These are phyloP conservation scores for Mucor circinelloides DNA, from an alignment of 371 early-diverging fungal species.

Conservation along the genomic window DNA sequence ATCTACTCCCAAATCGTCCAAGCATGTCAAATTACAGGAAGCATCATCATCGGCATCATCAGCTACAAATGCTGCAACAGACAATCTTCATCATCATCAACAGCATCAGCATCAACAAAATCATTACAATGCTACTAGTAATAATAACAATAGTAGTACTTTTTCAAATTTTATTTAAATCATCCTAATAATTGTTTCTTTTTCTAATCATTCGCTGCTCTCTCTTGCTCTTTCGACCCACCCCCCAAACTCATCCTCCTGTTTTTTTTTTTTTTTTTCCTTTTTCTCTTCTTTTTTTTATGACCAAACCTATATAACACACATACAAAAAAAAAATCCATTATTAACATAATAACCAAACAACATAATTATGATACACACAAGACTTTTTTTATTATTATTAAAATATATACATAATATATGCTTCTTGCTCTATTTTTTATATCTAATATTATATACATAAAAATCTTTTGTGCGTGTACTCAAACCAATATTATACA, in stretches of 20 bases:
- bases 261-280: background rate
- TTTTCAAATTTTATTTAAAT: conserved; percentile 31
- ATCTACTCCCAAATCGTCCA: background rate
- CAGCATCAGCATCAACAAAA: conserved; percentile 2
- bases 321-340: background rate
- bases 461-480: background rate
- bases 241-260: background rate
- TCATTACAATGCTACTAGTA: background rate
- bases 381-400: background rate
- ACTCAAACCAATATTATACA: background rate
- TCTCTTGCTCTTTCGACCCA: background rate
- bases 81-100: conserved; percentile 1
- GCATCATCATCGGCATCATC: background rate
- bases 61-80: background rate
- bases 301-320: background rate
- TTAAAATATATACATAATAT: background rate
- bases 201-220: background rate
- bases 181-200: background rate
- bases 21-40: conserved; percentile 7
- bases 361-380: conserved; percentile 5
- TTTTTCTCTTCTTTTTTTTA: background rate
- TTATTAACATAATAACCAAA: conserved; percentile 3
- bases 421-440: background rate
- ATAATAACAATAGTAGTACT: conserved; percentile 16
- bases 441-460: background rate